Evolutionary conservation across 768 basidiomycete species (phyloP).

Genomic region (Tricholoma matsutake): DNA sequence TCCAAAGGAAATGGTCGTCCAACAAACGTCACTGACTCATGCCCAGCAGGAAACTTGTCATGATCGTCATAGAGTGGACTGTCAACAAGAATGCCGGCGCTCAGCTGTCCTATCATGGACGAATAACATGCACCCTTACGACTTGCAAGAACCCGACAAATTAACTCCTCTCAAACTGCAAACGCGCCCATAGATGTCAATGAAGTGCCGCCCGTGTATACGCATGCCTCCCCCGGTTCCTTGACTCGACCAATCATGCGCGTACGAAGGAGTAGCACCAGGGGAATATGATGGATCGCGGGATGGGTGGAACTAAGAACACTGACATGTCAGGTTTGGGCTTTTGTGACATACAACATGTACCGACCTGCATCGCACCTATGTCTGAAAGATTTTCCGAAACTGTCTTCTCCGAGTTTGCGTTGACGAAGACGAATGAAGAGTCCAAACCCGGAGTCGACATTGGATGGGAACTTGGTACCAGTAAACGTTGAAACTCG

Average conservation of each 20-base stretch:
- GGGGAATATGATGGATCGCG: slow-evolving; percentile 38
- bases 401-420: slow-evolving; percentile 9
- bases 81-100: slow-evolving; percentile 3
- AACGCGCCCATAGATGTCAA: slow-evolving; percentile 78
- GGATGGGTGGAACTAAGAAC: slow-evolving; percentile 45
- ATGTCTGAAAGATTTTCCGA: neutral
- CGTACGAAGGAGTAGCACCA: slow-evolving; percentile 50
- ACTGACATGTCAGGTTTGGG: neutral
- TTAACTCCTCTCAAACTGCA: slow-evolving; percentile 85
- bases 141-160: slow-evolving; percentile 78
- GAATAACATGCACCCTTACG: slow-evolving; percentile 42
- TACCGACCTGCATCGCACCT: slow-evolving; percentile 6
- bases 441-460: slow-evolving; percentile 37
- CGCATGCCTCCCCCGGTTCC: slow-evolving; percentile 55
- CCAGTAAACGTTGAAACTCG: slow-evolving; percentile 4
- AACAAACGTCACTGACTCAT: slow-evolving; percentile 74
- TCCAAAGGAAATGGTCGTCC: slow-evolving; percentile 88
- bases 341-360: neutral
- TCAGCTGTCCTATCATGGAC: slow-evolving; percentile 7
- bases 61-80: slow-evolving; percentile 73
- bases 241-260: slow-evolving; percentile 67
- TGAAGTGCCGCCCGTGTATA: slow-evolving; percentile 74
- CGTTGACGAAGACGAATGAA: slow-evolving; percentile 47
- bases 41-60: slow-evolving; percentile 62
- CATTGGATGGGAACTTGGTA: slow-evolving; percentile 13